Conservation (phyloP, 306 rosid species). For the Rubus parviflorus region DNA sequence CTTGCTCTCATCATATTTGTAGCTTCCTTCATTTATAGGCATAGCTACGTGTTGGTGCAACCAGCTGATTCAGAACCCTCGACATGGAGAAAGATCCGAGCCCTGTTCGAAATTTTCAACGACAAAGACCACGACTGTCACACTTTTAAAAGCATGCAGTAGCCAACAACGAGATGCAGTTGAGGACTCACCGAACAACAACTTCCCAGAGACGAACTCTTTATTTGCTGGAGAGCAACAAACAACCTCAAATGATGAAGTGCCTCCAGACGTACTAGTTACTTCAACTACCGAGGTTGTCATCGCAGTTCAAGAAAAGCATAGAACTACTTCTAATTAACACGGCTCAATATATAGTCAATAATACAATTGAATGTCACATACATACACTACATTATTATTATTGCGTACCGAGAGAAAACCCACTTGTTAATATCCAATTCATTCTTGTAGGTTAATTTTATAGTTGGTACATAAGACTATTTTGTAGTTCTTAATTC, state of each 20-base stretch:
- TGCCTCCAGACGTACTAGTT: neutral
- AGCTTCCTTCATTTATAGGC: slow-evolving; percentile 33
- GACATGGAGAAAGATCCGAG: slow-evolving; percentile 31
- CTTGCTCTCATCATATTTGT: slow-evolving; percentile 33
- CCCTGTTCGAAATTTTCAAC: slow-evolving; percentile 24
- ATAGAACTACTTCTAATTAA: neutral
- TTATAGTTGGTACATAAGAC: no score
- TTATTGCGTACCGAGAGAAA: neutral
- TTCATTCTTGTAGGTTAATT: neutral
- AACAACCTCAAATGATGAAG: neutral
- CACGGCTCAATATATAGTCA: neutral
- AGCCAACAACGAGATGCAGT: neutral
- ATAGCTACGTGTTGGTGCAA: slow-evolving; percentile 29
- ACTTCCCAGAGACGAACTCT: neutral
- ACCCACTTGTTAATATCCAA: neutral
- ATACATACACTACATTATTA: neutral
- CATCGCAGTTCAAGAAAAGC: neutral
- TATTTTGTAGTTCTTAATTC: no score
- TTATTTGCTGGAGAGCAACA: neutral
- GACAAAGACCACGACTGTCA: slow-evolving; percentile 19
- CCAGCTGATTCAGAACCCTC: slow-evolving; percentile 20
- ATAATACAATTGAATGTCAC: neutral
- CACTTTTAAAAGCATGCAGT: neutral
- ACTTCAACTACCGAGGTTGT: neutral
- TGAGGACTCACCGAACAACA: neutral